These are phyloP conservation scores for Cryptococcus amylolentus DNA, from an alignment of 1,284 basidiomycete species.

Conservation along the genomic window DNA sequence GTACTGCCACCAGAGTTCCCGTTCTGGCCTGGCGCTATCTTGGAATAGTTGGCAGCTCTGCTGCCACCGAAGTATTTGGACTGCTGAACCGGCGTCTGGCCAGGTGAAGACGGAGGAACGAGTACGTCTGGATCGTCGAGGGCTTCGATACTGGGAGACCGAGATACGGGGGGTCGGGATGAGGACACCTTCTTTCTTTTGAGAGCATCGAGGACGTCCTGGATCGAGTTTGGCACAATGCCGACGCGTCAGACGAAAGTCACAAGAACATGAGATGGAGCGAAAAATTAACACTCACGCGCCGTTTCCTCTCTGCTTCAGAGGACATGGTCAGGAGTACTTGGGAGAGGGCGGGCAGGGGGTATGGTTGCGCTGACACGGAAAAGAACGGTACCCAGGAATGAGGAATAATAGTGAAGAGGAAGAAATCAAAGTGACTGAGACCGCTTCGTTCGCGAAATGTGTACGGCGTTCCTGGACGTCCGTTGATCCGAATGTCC, in stretches of 20 bases:
- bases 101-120: conserved; percentile 31
- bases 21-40: conserved; percentile 1
- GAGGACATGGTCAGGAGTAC: neutral
- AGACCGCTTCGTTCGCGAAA: too few relatives aligned
- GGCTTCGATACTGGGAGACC: conserved; percentile 1
- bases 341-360: too few relatives aligned
- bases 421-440: too few relatives aligned
- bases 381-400: too few relatives aligned
- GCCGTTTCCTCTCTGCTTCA: conserved; percentile 17
- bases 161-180: conserved; percentile 1
- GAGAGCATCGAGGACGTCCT: conserved; percentile 19
- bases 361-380: too few relatives aligned
- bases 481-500: too few relatives aligned
- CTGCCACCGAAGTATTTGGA: conserved; percentile 8
- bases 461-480: too few relatives aligned
- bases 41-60: conserved; percentile 4
- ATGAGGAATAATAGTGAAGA: too few relatives aligned
- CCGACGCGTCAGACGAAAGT: neutral
- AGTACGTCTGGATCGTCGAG: conserved; percentile 24
- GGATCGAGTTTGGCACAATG: neutral
- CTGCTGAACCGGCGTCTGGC: conserved; percentile 1
- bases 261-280: neutral
- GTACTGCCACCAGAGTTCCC: neutral
- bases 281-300: conserved; percentile 8
- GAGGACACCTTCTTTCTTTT: conserved; percentile 8